phyloP scores from a whole-genome alignment of 257 asterid species.

The Agastache rugosa region DNA sequence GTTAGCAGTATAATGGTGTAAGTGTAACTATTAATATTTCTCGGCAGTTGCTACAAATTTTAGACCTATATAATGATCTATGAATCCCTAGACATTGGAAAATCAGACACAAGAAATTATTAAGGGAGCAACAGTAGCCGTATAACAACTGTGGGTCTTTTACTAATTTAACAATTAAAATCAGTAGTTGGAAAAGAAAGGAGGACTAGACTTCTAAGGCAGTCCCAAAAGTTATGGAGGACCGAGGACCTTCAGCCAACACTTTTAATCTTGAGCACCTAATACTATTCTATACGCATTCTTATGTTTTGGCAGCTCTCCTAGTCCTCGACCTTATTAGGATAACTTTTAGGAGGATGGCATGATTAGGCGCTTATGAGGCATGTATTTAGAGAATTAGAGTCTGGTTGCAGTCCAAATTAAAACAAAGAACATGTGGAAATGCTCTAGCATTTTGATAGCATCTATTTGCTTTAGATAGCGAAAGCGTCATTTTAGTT shows the following conservation, averaged over 20 bases:
- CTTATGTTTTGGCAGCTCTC: conserved; percentile 6
- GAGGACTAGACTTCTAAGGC: conserved; percentile 1
- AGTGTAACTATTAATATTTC: conserved; percentile 8
- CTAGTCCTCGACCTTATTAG: background rate
- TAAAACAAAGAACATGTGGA: background rate
- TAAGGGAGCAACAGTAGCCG: background rate
- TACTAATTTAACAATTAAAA: background rate
- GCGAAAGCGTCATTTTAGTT: conserved; percentile 2
- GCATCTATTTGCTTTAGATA: conserved; percentile 18
- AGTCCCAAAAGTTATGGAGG: background rate
- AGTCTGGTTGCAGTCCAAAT: background rate
- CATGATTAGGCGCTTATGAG: background rate
- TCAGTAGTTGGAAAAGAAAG: background rate
- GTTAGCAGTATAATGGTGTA: conserved; percentile 8
- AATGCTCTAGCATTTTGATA: conserved; percentile 3
- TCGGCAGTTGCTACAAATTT: background rate
- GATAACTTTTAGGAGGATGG: background rate
- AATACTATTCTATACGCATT: background rate
- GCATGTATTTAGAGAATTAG: background rate
- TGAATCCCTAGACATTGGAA: conserved; percentile 1
- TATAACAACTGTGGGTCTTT: background rate
- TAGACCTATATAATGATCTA: conserved; percentile 14
- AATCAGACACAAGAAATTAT: background rate
- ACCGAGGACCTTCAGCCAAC: conserved; percentile 6
- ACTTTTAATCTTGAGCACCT: conserved; percentile 3